These are phyloP conservation scores for Penicillium psychrosexuale DNA, from an alignment of 2,329 filamentous ascomycete genomes.

Conservation along the genomic window DNA sequence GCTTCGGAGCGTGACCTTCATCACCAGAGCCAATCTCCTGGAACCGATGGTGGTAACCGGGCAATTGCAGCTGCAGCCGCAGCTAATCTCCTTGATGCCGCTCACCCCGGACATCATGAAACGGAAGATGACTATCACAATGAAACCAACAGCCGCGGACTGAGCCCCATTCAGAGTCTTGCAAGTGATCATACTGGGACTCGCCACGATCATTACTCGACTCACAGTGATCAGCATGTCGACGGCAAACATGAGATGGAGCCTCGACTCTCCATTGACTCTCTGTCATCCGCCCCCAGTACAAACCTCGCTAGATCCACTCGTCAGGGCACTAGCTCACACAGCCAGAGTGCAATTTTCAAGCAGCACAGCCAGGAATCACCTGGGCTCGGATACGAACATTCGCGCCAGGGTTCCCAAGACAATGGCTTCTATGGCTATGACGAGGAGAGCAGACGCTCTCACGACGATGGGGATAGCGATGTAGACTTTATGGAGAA, in stretches of 20 bases:
- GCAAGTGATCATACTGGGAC: constrained; percentile 77
- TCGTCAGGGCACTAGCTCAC: constrained; percentile 52
- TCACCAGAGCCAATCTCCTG: constrained; percentile 34
- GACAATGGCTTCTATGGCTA: constrained; percentile 29
- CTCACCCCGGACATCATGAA: constrained; percentile 50
- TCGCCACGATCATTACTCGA: constrained; percentile 33
- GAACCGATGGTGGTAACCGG: constrained; percentile 34
- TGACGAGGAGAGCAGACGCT: constrained; percentile 55
- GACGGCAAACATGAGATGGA: constrained; percentile 58
- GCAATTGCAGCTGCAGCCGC: constrained; percentile 42
- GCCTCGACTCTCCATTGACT: constrained; percentile 54
- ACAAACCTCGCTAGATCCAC: constrained; percentile 56
- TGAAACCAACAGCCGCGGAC: constrained; percentile 64
- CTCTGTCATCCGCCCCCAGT: constrained; percentile 57
- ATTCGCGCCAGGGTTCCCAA: constrained; percentile 27
- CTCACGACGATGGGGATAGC: constrained; percentile 53
- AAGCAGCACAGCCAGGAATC: constrained; percentile 39
- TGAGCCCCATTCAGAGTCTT: constrained; percentile 90
- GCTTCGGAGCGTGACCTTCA: constrained; percentile 46
- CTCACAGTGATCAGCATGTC: not conserved
- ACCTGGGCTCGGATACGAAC: constrained; percentile 40
- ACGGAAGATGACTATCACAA: constrained; percentile 52
- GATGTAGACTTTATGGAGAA: constrained; percentile 57
- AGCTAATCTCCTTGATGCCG: constrained; percentile 34
- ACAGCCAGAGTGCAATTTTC: constrained; percentile 50